Percentiles rank a stretch among this genome's conserved stretches.
Evolutionary conservation across 768 basidiomycete genomes (phyloP).

Genomic region (Suillus weaverae): DNA sequence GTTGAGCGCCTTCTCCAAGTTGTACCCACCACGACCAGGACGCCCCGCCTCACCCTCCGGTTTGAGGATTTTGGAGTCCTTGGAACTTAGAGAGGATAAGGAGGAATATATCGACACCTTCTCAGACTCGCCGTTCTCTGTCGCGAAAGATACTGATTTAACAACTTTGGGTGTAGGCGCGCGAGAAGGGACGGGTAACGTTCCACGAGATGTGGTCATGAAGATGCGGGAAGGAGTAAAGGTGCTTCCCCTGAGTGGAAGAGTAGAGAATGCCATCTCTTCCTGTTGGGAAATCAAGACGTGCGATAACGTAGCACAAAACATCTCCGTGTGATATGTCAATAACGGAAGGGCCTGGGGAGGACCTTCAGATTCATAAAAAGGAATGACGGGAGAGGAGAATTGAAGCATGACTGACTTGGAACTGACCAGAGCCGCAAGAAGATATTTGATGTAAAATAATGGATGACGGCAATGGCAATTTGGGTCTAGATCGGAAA

Average conservation of each 20-base stretch:
- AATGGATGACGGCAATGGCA: not conserved
- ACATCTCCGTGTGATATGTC: not conserved
- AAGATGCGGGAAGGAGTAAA: not conserved
- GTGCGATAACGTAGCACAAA: not conserved
- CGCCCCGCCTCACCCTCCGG: conserved; percentile 7
- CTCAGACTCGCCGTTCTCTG: not conserved
- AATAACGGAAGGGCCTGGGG: not conserved
- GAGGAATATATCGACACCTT: not conserved
- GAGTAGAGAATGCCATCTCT: not conserved
- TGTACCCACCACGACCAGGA: conserved; percentile 12
- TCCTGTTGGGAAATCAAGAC: not conserved
- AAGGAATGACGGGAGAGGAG: not conserved
- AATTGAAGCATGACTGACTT: not conserved
- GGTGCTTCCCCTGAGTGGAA: not conserved
- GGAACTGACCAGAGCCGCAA: not conserved
- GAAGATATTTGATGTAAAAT: not conserved
- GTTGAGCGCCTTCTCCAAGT: conserved; percentile 6
- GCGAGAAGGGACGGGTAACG: not conserved
- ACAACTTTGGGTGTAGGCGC: not conserved
- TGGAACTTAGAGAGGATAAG: not conserved
- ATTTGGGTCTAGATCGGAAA: too few relatives aligned
- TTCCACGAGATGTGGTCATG: not conserved
- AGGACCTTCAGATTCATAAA: not conserved
- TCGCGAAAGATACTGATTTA: not conserved
- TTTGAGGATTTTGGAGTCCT: conserved; percentile 9